Evolutionary conservation across 2,329 filamentous ascomycete genomes (phyloP).

Genomic region (Talaromyces sp.): DNA sequence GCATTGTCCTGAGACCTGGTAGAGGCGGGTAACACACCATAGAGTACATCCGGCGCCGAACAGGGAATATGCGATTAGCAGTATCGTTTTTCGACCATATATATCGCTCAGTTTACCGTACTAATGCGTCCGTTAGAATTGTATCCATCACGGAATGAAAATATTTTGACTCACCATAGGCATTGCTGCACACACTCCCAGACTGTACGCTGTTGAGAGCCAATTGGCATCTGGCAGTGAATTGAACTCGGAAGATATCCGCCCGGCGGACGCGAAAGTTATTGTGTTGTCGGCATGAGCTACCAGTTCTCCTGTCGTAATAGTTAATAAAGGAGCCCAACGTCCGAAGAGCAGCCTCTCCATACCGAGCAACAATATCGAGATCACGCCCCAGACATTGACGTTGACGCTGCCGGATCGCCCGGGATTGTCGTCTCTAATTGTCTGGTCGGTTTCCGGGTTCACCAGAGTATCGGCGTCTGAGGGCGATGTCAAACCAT

Average conservation of each 20-base stretch:
- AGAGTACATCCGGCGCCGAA: conserved; percentile 45
- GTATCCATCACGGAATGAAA: neutral
- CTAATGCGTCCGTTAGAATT: conserved; percentile 16
- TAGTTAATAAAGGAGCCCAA: neutral
- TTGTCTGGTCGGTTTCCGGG: neutral
- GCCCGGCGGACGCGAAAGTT: conserved; percentile 61
- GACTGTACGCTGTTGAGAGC: conserved; percentile 50
- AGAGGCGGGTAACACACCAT: conserved; percentile 21
- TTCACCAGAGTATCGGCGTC: neutral
- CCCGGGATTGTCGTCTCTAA: neutral
- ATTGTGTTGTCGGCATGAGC: conserved; percentile 60
- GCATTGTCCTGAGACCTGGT: neutral
- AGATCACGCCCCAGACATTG: conserved; percentile 21
- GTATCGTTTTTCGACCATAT: conserved; percentile 50
- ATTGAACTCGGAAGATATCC: conserved; percentile 58
- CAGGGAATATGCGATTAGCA: conserved; percentile 47
- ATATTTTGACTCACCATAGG: conserved; percentile 40
- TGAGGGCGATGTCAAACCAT: neutral
- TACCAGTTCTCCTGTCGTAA: conserved; percentile 54
- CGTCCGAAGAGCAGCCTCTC: neutral
- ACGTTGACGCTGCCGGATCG: neutral
- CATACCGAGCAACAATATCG: conserved; percentile 25
- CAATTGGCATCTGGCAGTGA: conserved; percentile 54
- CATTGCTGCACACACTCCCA: conserved; percentile 50
- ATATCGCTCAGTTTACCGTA: conserved; percentile 56